Evolutionary conservation across 495 filamentous ascomycete genomes (phyloP).

Genomic region (Tuber calosporum): DNA sequence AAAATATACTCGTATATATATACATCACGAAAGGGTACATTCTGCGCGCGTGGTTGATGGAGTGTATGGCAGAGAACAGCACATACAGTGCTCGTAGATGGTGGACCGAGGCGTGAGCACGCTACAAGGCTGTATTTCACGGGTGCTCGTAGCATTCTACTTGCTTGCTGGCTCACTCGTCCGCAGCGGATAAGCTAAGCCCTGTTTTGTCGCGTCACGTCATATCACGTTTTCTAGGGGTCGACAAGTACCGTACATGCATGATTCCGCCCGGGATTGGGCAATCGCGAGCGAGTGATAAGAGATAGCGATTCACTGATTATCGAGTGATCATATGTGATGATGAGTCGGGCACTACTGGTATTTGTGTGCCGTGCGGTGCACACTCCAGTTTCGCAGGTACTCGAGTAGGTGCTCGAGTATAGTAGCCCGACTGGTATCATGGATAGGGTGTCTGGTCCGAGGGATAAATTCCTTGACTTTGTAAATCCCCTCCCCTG

Average conservation of each 20-base stretch:
- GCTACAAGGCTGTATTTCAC: background rate
- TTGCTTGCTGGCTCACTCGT: background rate
- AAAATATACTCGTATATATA: background rate
- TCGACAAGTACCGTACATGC: no score
- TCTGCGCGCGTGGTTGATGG: background rate
- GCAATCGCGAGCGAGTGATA: background rate
- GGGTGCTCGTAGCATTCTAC: background rate
- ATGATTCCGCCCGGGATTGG: background rate
- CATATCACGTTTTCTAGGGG: constrained; percentile 3
- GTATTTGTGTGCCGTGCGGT: background rate
- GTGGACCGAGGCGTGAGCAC: background rate
- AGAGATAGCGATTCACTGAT: background rate
- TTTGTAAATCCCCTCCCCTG: background rate
- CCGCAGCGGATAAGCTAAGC: background rate
- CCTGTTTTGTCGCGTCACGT: constrained; percentile 3
- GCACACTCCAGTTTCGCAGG: background rate
- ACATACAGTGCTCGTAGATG: no score
- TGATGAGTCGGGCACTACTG: background rate
- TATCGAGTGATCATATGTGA: background rate
- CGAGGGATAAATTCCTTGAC: background rate
- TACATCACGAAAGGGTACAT: background rate
- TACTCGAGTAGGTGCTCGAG: no score
- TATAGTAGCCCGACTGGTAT: background rate
- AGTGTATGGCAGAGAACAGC: background rate
- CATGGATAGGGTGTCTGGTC: background rate